Evolutionary conservation across 163 green algal genomes (phyloP).

Genomic region (Volvox carteri): DNA sequence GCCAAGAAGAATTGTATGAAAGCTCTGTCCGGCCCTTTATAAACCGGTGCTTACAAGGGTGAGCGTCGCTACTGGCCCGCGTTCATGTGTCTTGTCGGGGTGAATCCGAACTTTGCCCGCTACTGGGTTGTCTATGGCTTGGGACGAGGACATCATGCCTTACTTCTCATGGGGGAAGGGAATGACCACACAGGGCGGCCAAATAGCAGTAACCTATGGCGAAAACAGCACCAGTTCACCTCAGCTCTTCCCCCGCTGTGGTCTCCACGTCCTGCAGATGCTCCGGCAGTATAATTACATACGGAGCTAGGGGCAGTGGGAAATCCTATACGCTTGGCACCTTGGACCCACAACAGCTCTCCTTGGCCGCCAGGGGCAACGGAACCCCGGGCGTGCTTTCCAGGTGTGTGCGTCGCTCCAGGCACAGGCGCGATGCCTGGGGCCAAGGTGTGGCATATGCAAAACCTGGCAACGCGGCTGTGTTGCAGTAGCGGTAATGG

Average conservation of each 20-base stretch:
- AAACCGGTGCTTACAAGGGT: slow-evolving; percentile 43
- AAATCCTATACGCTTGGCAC: slow-evolving; percentile 49
- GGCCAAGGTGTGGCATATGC: background rate
- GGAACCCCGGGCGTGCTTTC: slow-evolving; percentile 2
- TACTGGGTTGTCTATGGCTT: no score
- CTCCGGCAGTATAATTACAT: slow-evolving; percentile 36
- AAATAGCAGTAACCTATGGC: no score
- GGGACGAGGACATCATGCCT: no score
- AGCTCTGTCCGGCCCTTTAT: slow-evolving; percentile 18
- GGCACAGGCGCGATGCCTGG: no score
- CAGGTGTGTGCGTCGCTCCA: slow-evolving; percentile 30
- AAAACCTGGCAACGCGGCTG: no score
- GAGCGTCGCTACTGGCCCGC: background rate
- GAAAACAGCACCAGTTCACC: no score
- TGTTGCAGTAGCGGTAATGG: no score
- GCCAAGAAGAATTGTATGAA: slow-evolving; percentile 18
- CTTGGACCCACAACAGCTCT: slow-evolving; percentile 37
- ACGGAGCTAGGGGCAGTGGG: slow-evolving; percentile 24
- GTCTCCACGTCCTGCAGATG: background rate
- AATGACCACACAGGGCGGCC: no score
- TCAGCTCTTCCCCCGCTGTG: no score
- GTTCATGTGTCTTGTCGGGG: background rate
- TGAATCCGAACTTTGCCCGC: background rate
- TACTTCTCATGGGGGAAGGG: no score
- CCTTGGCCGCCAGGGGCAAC: background rate